Percentiles rank a stretch among this genome's conserved stretches.
phyloP scores from a whole-genome alignment of 108 stramenopile genomes.

The Parietichytrium sp. region DNA sequence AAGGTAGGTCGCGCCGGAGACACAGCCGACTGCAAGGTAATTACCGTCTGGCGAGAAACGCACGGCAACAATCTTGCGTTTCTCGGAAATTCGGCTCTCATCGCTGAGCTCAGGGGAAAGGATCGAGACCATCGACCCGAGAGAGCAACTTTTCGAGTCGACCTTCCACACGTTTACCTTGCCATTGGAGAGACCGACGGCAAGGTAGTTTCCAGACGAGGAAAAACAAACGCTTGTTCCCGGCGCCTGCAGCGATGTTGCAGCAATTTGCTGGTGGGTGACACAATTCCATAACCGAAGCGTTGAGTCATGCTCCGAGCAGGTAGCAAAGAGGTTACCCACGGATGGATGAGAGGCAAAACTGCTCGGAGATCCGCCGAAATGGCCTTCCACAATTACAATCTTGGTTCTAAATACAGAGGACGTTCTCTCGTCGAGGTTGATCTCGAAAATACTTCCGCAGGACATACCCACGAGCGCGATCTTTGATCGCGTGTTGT shows the following conservation, averaged over 20 bases:
- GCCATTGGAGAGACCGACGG: background rate
- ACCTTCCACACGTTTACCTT: background rate
- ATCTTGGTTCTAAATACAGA: background rate
- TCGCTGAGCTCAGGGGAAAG: no score
- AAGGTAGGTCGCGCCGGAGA: background rate
- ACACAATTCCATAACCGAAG: background rate
- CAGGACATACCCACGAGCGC: background rate
- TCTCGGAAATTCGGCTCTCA: no score
- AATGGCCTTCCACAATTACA: background rate
- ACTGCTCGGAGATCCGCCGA: background rate
- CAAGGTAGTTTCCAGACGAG: background rate
- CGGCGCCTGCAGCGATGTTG: background rate
- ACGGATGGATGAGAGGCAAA: background rate
- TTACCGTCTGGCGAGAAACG: conserved; percentile 1
- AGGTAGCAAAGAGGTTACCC: background rate
- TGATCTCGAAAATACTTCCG: background rate
- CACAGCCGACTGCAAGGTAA: background rate
- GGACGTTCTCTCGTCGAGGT: background rate
- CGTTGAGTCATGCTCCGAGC: background rate
- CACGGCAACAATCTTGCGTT: no score
- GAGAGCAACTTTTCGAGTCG: no score
- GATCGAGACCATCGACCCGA: no score
- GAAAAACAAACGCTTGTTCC: background rate
- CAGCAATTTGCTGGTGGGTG: background rate
- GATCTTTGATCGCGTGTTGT: background rate